A percentile compares a stretch with the other conserved stretches of the same genome.
Evolutionary conservation across 306 rosid species (phyloP).

Genomic region (Lathyrus sativus): DNA sequence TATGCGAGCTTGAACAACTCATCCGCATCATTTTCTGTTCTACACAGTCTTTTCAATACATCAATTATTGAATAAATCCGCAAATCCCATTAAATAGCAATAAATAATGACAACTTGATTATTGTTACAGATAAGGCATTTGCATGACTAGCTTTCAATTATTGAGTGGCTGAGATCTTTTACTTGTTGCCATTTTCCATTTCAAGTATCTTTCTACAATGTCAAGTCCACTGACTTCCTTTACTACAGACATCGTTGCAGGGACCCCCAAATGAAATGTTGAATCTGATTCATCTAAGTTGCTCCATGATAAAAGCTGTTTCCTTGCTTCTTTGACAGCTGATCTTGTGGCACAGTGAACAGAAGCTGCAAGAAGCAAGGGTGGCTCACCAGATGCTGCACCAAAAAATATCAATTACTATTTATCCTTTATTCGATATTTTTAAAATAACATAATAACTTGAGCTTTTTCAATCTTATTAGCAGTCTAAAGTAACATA

Average conservation of each 20-base stretch:
- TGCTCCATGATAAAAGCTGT: slow-evolving; percentile 65
- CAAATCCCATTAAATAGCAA: neutral
- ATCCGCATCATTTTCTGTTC: too few species aligned
- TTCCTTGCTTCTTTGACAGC: slow-evolving; percentile 71
- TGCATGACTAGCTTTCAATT: neutral
- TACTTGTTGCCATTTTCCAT: slow-evolving; percentile 51
- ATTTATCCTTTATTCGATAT: too few species aligned
- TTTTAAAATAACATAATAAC: too few species aligned
- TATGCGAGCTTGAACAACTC: too few species aligned
- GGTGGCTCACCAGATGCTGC: slow-evolving; percentile 98
- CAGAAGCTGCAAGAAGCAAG: slow-evolving; percentile 71
- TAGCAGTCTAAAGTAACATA: too few species aligned
- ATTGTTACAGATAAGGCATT: neutral
- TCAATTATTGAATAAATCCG: neutral
- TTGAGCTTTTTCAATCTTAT: too few species aligned
- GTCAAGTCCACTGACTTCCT: slow-evolving; percentile 72
- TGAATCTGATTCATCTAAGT: slow-evolving; percentile 38
- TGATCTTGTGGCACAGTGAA: slow-evolving; percentile 82
- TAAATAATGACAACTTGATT: neutral
- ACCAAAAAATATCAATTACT: slow-evolving; percentile 20
- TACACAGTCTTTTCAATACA: neutral
- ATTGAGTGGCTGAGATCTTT: neutral
- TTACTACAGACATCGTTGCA: slow-evolving; percentile 85
- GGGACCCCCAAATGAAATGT: slow-evolving; percentile 74
- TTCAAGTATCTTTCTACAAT: slow-evolving; percentile 73